Evolutionary conservation across 805 yeast genomes (phyloP), one percentile per base, ranked within the genome.

Genomic region (Teunomyces atbi): DNA sequence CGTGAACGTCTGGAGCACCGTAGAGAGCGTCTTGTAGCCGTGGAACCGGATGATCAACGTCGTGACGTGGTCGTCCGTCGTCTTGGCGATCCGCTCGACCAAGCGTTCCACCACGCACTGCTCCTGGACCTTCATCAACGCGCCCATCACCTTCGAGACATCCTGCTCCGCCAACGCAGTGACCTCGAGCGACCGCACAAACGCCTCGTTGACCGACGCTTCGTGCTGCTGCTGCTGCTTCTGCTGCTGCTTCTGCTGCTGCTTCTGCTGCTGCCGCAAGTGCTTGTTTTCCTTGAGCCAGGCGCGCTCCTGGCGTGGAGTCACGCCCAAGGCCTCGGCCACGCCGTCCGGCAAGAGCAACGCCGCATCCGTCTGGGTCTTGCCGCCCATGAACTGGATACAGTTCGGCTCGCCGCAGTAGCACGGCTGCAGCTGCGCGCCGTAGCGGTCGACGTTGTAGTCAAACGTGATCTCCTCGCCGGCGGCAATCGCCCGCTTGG

Each of bases 391-490:
- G 54, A 86, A 84, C 28, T 97, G 96, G 36, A 89, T 77, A 76
- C 99, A 92, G 65, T 89, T 91, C 23, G 86, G 75, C 53, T 90
- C 95, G 3, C 96, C 97, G 70, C 99, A 92, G 66, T 86, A 87
- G 68, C 99, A 92, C 27, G 87, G 86, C 68, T 94, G 98, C 11
- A 95, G 89, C 48, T 83, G 84, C 1, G 97, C 96, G 26, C 99
- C 99, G 63, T 91, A 92, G 52, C 98, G 75, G 66, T 92, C 99
- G 28, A 94, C 98, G 59, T 92, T 92, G 65, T 92, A 92, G 61
- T 86, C 91, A 64, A 86, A 86, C 0, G 97, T 89, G 54, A 92
- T 81, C 62, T 92, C 99, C 65, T 94, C 98, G 45, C 96, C 97
- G 48, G 65, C 64, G 6, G 53, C 38, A 44, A 92, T 89, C 21